Evolutionary conservation across 306 rosid species (phyloP), one percentile per base, ranked within the genome.

Genomic region (Sophora flavescens): DNA sequence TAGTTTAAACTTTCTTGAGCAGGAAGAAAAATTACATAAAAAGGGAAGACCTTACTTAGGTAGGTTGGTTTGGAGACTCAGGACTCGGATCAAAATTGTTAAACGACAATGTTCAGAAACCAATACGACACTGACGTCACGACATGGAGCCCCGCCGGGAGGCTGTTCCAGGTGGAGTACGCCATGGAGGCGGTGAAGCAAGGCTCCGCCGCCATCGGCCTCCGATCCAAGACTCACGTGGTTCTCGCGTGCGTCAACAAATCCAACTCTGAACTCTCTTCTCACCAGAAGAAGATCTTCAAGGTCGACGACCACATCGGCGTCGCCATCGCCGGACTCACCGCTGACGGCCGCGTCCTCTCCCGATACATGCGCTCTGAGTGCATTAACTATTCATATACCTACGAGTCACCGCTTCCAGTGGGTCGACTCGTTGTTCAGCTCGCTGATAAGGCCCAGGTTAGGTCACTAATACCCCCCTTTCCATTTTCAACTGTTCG

Each of bases 121-220:
- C 98, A 91, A 70, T 91, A 93, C 90, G 98, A 93, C 66, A 93
- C 97, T 3, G 97, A 93, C 78, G 95, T 91, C 13, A 93, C 98
- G n/a, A 91, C 97, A 58, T 91, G 98, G 97, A 88, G 93, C 63
- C 97, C 98, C 0, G 97, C 97, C 6, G 97, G 97, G 59, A 68
- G 98, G 69, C 76, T 94, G 12, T 92, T 95, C 87, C 99, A 95
- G 90, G 97, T 95, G 12, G 99, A 95, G 66, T 95, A 95, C 85
- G 96, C 99, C 16, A 95, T 95, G 99, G 97, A 95, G 86, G 97
- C 97, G 0, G 97, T 95, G 72, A 95, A 95, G 72, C 99, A 95
- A 51, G 97, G 97, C 15, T 95, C 99, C 17, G 97, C 97, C 18
- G 99, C 99, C 22, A 95, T 95, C 3, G 99, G 97, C 0, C 93